Conservation (phyloP, 768 basidiomycete species). For the Suillus americanus region DNA sequence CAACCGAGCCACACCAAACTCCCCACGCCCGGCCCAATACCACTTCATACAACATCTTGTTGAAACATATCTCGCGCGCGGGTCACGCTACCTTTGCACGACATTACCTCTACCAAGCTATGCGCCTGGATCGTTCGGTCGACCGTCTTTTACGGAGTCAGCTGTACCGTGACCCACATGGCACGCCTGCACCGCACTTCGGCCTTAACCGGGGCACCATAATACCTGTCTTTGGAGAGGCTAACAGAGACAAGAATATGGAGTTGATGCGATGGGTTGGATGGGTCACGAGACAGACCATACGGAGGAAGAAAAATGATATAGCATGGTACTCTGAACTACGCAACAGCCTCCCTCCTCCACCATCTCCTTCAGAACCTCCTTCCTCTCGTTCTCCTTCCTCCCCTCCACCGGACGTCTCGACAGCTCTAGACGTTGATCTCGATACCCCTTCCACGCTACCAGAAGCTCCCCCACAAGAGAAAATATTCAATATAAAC, state of each 20-base stretch:
- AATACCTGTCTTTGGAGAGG: slow-evolving; percentile 54
- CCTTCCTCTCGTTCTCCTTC: not conserved
- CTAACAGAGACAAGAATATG: slow-evolving; percentile 59
- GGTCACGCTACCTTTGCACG: slow-evolving; percentile 56
- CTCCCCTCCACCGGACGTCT: slow-evolving; percentile 22
- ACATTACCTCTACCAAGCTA: slow-evolving; percentile 63
- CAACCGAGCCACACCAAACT: slow-evolving; percentile 32
- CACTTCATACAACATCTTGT: slow-evolving; percentile 60
- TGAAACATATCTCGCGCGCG: slow-evolving; percentile 53
- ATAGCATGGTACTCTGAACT: slow-evolving; percentile 41
- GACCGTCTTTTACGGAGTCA: slow-evolving; percentile 34
- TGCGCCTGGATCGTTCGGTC: slow-evolving; percentile 40
- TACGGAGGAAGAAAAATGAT: slow-evolving; percentile 50
- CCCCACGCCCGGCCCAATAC: slow-evolving; percentile 60
- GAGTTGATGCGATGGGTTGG: slow-evolving; percentile 60
- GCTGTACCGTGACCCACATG: slow-evolving; percentile 29
- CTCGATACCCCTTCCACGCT: slow-evolving; percentile 28
- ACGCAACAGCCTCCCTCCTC: slow-evolving; percentile 17
- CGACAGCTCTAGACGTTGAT: slow-evolving; percentile 14
- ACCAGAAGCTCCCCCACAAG: slow-evolving; percentile 18
- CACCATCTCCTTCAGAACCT: slow-evolving; percentile 16
- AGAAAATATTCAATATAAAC: slow-evolving; percentile 45
- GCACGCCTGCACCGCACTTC: slow-evolving; percentile 49
- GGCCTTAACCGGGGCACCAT: slow-evolving; percentile 56
- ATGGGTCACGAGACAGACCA: slow-evolving; percentile 42